These are phyloP conservation scores for Raddia distichophylla DNA, from an alignment of 176 grass and related monocot species.

Conservation along the genomic window DNA sequence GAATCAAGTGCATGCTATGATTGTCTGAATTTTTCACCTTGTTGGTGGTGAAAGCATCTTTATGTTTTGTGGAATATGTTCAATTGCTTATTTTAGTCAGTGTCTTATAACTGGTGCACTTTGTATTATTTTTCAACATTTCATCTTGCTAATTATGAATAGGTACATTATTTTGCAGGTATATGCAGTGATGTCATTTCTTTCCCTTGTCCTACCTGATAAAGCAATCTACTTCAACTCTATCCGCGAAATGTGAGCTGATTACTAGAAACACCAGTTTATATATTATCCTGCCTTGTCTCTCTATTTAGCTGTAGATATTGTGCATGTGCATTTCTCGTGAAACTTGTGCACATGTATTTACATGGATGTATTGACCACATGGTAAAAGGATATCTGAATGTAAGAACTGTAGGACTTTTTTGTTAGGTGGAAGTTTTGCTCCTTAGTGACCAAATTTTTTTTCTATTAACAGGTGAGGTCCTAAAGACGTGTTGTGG, in stretches of 20 bases:
- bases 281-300: not conserved
- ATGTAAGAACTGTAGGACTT: not conserved
- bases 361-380: not conserved
- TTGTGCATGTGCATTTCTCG: not conserved
- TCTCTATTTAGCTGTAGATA: not conserved
- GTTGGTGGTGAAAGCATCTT: not conserved
- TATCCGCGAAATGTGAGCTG: conserved; percentile 81
- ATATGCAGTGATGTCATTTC: conserved; percentile 92
- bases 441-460: not conserved
- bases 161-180: conserved; percentile 52
- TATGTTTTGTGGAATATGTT: not conserved
- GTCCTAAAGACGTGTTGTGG: not conserved
- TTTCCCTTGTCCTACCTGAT: conserved; percentile 63
- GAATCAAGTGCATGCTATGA: not conserved
- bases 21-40: not conserved
- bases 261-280: conserved; percentile 8
- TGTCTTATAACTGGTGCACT: not conserved
- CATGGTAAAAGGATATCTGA: not conserved
- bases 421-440: not conserved
- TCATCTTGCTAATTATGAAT: conserved; percentile 6
- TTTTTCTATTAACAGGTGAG: not conserved
- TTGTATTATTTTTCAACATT: not conserved
- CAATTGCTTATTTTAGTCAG: not conserved
- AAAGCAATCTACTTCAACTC: conserved; percentile 82
- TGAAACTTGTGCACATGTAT: not conserved